Conservation (phyloP, 1,139 yeast species). For the Magnusiomyces fungicola region DNA sequence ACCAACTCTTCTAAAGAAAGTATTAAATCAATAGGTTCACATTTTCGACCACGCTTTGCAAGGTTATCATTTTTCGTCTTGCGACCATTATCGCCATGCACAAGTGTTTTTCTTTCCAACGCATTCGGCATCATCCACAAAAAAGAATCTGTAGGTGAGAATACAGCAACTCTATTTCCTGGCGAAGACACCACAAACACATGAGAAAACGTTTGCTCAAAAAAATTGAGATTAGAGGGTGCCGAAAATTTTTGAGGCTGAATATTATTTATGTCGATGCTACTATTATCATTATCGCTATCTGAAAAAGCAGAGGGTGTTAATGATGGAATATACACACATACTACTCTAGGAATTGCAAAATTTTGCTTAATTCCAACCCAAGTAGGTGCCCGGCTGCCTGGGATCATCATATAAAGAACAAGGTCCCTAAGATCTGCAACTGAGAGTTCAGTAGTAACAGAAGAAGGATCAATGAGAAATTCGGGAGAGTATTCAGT, state of each 20-base stretch:
- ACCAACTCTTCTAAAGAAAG: slow-evolving; percentile 42
- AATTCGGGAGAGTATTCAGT: slow-evolving; percentile 23
- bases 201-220: slow-evolving; percentile 37
- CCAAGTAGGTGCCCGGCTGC: slow-evolving; percentile 39
- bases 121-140: neutral
- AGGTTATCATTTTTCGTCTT: slow-evolving; percentile 15
- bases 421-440: slow-evolving; percentile 47
- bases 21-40: slow-evolving; percentile 44
- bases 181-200: slow-evolving; percentile 48
- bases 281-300: neutral
- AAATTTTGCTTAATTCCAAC: slow-evolving; percentile 29
- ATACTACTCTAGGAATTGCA: slow-evolving; percentile 44
- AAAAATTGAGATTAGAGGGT: slow-evolving; percentile 31
- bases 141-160: slow-evolving; percentile 44
- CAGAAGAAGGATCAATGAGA: slow-evolving; percentile 21
- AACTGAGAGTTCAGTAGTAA: slow-evolving; percentile 13
- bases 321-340: slow-evolving; percentile 64
- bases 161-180: slow-evolving; percentile 53
- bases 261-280: slow-evolving; percentile 12
- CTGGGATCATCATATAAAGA: slow-evolving; percentile 39
- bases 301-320: slow-evolving; percentile 41
- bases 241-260: slow-evolving; percentile 5
- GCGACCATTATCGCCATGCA: slow-evolving; percentile 2
- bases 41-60: slow-evolving; percentile 4
- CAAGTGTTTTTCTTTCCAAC: neutral